Evolutionary conservation across 768 basidiomycete genomes (phyloP).

Genomic region (Albatrellus ellisii): DNA sequence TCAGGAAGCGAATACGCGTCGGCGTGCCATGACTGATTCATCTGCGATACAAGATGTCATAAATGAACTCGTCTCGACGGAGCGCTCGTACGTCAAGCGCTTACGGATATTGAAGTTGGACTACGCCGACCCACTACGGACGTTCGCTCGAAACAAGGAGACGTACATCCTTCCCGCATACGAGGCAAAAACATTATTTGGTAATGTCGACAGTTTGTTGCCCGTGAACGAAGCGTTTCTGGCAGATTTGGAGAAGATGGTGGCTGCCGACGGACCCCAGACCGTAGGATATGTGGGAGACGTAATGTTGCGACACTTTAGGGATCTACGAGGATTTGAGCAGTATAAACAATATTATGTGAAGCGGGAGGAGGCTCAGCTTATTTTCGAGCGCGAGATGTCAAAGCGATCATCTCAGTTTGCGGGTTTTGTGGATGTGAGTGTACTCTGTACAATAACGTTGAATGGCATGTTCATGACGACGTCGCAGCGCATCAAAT

Average conservation of each 20-base stretch:
- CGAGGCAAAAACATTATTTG: slow-evolving; percentile 88
- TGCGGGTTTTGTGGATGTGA: slow-evolving; percentile 76
- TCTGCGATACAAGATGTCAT: slow-evolving; percentile 61
- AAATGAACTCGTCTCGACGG: slow-evolving; percentile 80
- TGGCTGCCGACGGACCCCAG: slow-evolving; percentile 41
- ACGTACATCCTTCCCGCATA: slow-evolving; percentile 82
- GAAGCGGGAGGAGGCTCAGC: slow-evolving; percentile 87
- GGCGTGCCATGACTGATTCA: slow-evolving; percentile 50
- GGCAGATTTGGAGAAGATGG: slow-evolving; percentile 68
- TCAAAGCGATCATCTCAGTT: slow-evolving; percentile 74
- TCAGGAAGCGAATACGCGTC: slow-evolving; percentile 20
- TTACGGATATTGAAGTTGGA: slow-evolving; percentile 72
- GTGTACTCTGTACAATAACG: slow-evolving; percentile 16
- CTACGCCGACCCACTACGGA: slow-evolving; percentile 85
- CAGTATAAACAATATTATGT: slow-evolving; percentile 85
- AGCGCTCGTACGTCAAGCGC: slow-evolving; percentile 78
- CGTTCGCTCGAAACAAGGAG: slow-evolving; percentile 72
- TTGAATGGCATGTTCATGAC: background rate
- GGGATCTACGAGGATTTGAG: slow-evolving; percentile 73
- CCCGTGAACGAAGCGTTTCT: slow-evolving; percentile 87
- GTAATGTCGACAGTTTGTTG: slow-evolving; percentile 83
- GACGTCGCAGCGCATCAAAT: slow-evolving; percentile 65
- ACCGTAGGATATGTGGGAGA: slow-evolving; percentile 65
- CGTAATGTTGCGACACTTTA: slow-evolving; percentile 79
- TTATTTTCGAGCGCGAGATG: slow-evolving; percentile 75